Percentiles rank a stretch among this genome's conserved stretches.
phyloP scores from a whole-genome alignment of 768 basidiomycete species.

The Lactifluus hygrophoroides region DNA sequence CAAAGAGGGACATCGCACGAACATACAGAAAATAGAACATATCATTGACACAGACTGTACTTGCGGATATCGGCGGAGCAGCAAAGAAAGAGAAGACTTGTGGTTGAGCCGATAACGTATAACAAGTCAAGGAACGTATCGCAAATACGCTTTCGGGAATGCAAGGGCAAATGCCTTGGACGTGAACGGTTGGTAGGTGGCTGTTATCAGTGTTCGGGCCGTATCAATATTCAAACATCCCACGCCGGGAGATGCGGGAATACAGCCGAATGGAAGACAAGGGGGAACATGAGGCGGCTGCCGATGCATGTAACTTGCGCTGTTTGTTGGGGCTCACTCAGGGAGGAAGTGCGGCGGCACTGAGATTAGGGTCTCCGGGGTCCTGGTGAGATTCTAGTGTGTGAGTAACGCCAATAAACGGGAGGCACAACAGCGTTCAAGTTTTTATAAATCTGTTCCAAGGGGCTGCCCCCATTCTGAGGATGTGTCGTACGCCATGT shows the following conservation, averaged over 20 bases:
- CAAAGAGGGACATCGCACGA: background rate
- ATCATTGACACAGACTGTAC: background rate
- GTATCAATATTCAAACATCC: too few species aligned
- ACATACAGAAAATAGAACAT: background rate
- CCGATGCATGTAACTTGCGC: too few species aligned
- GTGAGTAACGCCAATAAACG: background rate
- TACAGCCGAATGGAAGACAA: too few species aligned
- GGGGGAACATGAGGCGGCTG: too few species aligned
- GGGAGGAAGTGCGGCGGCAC: too few species aligned
- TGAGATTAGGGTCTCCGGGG: background rate
- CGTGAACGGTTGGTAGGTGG: background rate
- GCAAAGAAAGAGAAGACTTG: background rate
- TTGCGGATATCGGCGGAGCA: background rate
- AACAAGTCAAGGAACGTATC: background rate
- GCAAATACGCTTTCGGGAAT: background rate
- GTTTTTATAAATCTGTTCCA: background rate
- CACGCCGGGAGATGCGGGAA: too few species aligned
- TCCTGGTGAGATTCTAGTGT: background rate
- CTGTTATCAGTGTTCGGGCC: too few species aligned
- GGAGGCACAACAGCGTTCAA: background rate
- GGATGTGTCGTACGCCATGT: slow-evolving; percentile 14
- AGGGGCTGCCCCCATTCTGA: background rate
- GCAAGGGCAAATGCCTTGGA: background rate
- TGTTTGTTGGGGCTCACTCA: too few species aligned
- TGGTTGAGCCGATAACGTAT: background rate